Conservation (phyloP, 2,329 filamentous ascomycete genomes). For the Fusarium buharicum region DNA sequence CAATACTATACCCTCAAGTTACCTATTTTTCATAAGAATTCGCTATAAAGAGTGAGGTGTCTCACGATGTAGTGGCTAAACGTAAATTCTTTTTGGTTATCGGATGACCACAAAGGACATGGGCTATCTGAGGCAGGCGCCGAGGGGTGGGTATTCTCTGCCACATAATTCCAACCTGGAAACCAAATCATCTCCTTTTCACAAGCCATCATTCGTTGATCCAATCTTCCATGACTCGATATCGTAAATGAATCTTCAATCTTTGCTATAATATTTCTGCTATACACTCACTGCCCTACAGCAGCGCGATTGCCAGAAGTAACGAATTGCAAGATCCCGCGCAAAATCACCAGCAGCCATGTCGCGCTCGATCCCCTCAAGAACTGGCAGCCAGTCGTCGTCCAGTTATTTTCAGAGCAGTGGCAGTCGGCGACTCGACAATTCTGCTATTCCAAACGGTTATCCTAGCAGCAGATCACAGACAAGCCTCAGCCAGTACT, state of each 20-base stretch:
- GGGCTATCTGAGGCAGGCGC: no score
- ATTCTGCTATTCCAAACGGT: conserved; percentile 4
- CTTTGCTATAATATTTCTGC: not conserved
- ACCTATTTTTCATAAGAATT: no score
- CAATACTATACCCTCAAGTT: no score
- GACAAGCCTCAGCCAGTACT: conserved; percentile 14
- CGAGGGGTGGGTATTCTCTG: no score
- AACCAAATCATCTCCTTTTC: no score
- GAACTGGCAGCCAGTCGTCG: conserved; percentile 21
- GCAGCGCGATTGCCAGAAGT: not conserved
- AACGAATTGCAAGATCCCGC: not conserved
- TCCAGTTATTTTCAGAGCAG: conserved; percentile 43
- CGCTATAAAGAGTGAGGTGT: no score
- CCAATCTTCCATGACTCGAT: no score
- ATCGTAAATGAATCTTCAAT: not conserved
- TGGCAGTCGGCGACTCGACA: not conserved
- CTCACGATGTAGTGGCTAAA: no score
- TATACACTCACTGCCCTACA: not conserved
- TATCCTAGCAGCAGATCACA: not conserved
- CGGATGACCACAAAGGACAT: no score
- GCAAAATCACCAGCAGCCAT: not conserved
- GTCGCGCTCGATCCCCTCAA: conserved; percentile 13
- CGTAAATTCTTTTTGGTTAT: no score
- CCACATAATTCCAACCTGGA: no score
- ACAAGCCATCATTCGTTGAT: no score